phyloP scores from a whole-genome alignment of 2,329 filamentous ascomycete genomes.

The Cadophora gregata region DNA sequence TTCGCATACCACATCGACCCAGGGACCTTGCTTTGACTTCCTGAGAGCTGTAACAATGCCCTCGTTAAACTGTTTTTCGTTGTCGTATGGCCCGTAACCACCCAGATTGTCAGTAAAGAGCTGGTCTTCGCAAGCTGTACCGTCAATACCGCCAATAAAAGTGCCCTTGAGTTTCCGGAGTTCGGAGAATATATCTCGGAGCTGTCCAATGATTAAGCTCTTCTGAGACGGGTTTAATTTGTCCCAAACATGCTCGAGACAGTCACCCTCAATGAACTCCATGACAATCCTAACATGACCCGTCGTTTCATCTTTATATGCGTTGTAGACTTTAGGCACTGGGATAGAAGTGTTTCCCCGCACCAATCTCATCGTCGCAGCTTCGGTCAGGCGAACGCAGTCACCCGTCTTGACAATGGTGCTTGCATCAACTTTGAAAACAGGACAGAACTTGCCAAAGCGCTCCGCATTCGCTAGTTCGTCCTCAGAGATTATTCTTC shows the following conservation, averaged over 20 bases:
- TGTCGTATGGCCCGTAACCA: slow-evolving; percentile 4
- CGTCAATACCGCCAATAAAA: background rate
- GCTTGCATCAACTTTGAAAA: slow-evolving; percentile 3
- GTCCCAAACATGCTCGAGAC: background rate
- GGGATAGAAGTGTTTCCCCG: background rate
- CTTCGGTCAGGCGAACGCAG: background rate
- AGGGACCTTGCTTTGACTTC: background rate
- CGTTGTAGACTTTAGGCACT: slow-evolving; percentile 1
- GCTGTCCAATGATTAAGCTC: background rate
- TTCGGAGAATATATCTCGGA: background rate
- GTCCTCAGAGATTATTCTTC: slow-evolving; percentile 1
- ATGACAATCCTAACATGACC: slow-evolving; percentile 1
- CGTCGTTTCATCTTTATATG: background rate
- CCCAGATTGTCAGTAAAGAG: background rate
- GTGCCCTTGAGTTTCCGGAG: background rate
- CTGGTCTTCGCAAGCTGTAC: background rate
- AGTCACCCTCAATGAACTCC: slow-evolving; percentile 2
- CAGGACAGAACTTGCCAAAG: slow-evolving; percentile 1
- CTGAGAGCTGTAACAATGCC: background rate
- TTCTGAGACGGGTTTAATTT: slow-evolving; percentile 1
- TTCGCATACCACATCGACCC: slow-evolving; percentile 1
- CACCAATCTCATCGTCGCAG: slow-evolving; percentile 3
- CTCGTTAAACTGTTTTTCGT: background rate
- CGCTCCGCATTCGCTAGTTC: slow-evolving; percentile 3
- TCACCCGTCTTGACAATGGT: background rate